These are phyloP conservation scores for Tolypocladium tropicale DNA, from an alignment of 2,329 filamentous ascomycete genomes.

Conservation along the genomic window DNA sequence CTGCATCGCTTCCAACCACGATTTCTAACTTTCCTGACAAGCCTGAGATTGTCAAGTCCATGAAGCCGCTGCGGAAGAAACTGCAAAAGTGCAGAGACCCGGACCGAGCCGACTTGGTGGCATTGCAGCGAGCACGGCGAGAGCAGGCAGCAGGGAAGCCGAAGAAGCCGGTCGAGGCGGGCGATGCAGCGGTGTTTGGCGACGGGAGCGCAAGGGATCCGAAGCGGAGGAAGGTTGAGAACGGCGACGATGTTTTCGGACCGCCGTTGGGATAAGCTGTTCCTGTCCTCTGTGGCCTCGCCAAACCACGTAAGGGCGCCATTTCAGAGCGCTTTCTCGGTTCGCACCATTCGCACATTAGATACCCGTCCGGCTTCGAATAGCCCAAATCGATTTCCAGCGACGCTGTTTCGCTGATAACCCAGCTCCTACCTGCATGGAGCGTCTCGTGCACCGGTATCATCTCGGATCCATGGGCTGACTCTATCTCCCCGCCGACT, in stretches of 20 bases:
- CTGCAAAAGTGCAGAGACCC: slow-evolving; percentile 66
- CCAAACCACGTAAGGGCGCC: background rate
- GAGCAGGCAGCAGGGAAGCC: slow-evolving; percentile 37
- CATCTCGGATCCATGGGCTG: too few species aligned
- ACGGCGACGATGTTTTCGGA: slow-evolving; percentile 37
- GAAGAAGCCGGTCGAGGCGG: slow-evolving; percentile 27
- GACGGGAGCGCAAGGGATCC: slow-evolving; percentile 23
- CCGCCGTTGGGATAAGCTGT: slow-evolving; percentile 20
- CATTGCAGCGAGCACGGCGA: slow-evolving; percentile 54
- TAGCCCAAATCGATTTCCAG: too few species aligned
- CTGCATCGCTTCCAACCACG: background rate
- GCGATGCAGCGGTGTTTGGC: slow-evolving; percentile 38
- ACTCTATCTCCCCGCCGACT: too few species aligned
- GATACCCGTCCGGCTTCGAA: too few species aligned
- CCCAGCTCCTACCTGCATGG: too few species aligned
- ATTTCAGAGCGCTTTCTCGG: background rate
- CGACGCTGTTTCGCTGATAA: too few species aligned
- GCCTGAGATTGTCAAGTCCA: slow-evolving; percentile 31
- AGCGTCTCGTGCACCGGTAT: too few species aligned
- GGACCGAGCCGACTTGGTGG: slow-evolving; percentile 61
- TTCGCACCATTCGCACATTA: too few species aligned
- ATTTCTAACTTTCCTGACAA: slow-evolving; percentile 16
- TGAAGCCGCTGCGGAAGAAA: slow-evolving; percentile 55
- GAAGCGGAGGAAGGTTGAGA: slow-evolving; percentile 36
- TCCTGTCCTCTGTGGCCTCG: background rate